These are phyloP conservation scores for Stropharia rugosoannulata DNA, from an alignment of 768 basidiomycete genomes.

Conservation along the genomic window DNA sequence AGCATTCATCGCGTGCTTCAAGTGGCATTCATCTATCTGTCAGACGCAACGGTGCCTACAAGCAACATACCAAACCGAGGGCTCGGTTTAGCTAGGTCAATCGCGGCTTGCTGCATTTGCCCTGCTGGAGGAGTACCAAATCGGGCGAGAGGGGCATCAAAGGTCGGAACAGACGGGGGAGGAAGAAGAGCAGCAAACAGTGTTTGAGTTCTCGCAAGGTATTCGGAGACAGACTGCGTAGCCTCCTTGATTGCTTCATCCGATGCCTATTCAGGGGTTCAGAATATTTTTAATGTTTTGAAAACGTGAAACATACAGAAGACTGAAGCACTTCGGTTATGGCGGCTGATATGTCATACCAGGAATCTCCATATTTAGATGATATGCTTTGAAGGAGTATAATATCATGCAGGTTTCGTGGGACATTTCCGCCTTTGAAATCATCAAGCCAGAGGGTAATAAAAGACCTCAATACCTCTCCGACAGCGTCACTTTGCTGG, in stretches of 20 bases:
- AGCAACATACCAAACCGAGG: conserved; percentile 76
- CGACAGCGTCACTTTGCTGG: conserved; percentile 33
- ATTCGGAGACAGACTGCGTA: conserved; percentile 32
- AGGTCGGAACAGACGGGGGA: conserved; percentile 11
- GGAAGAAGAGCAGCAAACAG: conserved; percentile 63
- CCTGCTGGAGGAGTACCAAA: conserved; percentile 54
- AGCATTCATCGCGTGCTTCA: neutral
- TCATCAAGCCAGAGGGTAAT: conserved; percentile 32
- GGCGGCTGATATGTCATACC: conserved; percentile 20
- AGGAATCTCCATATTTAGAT: conserved; percentile 29
- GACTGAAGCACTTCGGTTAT: conserved; percentile 13
- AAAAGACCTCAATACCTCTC: conserved; percentile 39
- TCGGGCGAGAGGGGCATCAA: conserved; percentile 37
- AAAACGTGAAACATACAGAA: conserved; percentile 13
- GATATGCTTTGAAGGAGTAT: conserved; percentile 46
- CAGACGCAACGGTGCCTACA: conserved; percentile 43
- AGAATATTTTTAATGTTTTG: neutral
- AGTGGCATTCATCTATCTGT: neutral
- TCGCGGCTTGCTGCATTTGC: conserved; percentile 53
- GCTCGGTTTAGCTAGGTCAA: conserved; percentile 69
- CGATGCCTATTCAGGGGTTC: conserved; percentile 8
- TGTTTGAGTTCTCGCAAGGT: conserved; percentile 57
- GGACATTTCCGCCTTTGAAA: conserved; percentile 13
- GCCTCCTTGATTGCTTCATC: conserved; percentile 24
- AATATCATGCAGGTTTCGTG: conserved; percentile 42